Evolutionary conservation across 495 filamentous ascomycete genomes (phyloP).

Genomic region (Polyplosphaeria fusca): DNA sequence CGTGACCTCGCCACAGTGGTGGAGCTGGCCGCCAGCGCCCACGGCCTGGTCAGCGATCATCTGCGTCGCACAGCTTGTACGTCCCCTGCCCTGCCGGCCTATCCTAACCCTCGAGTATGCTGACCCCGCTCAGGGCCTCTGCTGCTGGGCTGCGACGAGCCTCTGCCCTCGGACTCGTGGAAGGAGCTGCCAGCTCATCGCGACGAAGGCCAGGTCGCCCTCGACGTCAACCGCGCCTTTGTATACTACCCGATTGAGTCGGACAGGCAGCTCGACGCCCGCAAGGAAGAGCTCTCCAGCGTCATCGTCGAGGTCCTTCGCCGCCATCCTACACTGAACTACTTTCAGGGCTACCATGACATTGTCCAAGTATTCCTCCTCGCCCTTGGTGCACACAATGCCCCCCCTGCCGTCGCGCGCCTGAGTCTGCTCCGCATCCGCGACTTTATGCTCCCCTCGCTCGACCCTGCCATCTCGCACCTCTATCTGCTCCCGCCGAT

Average conservation of each 20-base stretch:
- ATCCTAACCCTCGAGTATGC: slow-evolving; percentile 1
- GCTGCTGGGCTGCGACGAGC: slow-evolving; percentile 58
- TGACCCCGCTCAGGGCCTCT: slow-evolving; percentile 64
- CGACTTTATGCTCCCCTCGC: slow-evolving; percentile 93
- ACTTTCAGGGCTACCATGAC: slow-evolving; percentile 98
- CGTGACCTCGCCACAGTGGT: slow-evolving; percentile 62
- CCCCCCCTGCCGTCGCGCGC: slow-evolving; percentile 60
- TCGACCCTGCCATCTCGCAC: slow-evolving; percentile 77
- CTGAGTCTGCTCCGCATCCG: slow-evolving; percentile 86
- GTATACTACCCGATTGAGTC: slow-evolving; percentile 81
- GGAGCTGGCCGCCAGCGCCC: slow-evolving; percentile 63
- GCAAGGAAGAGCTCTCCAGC: slow-evolving; percentile 68
- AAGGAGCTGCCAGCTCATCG: slow-evolving; percentile 59
- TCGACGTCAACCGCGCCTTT: slow-evolving; percentile 95
- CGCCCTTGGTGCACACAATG: slow-evolving; percentile 62
- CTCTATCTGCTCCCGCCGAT: slow-evolving; percentile 81
- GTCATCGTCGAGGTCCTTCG: slow-evolving; percentile 76
- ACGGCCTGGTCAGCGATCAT: slow-evolving; percentile 77
- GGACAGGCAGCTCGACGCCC: slow-evolving; percentile 57
- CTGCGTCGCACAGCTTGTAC: slow-evolving; percentile 80
- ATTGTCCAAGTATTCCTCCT: slow-evolving; percentile 95
- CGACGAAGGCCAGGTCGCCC: slow-evolving; percentile 84
- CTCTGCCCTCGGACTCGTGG: slow-evolving; percentile 45
- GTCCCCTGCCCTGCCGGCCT: slow-evolving; percentile 42
- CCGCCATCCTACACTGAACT: slow-evolving; percentile 79